Conservation (phyloP, 345 rosid species). For the Erodium maritimum region DNA sequence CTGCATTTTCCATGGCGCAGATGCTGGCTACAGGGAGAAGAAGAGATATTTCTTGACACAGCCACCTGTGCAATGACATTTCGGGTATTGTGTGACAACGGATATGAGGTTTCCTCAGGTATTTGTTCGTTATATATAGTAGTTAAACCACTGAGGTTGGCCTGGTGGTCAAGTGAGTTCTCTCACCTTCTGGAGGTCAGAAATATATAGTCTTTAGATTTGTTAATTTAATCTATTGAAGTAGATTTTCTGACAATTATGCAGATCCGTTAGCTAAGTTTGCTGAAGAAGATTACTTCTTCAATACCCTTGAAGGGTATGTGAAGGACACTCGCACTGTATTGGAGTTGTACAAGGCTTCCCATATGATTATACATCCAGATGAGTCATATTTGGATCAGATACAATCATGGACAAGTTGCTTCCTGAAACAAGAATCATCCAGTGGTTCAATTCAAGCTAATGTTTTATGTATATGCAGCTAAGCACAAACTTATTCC, state of each 20-base stretch:
- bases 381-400: conserved; percentile 39
- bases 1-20: no score
- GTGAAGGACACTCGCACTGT: conserved; percentile 34
- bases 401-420: conserved; percentile 43
- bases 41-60: conserved; percentile 49
- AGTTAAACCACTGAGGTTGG: no score
- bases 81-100: conserved; percentile 43
- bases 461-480: background rate
- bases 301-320: conserved; percentile 45
- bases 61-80: conserved; percentile 69
- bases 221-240: background rate
- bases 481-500: background rate
- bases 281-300: conserved; percentile 41
- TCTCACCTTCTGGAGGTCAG: no score
- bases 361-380: conserved; percentile 35
- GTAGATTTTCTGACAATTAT: conserved; percentile 1
- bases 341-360: conserved; percentile 58
- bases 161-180: no score
- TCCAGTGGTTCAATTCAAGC: conserved; percentile 24
- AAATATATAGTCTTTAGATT: background rate
- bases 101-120: conserved; percentile 76
- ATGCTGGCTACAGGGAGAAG: conserved; percentile 66
- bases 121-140: conserved; percentile 2
- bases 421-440: conserved; percentile 38
- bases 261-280: conserved; percentile 47